Base-by-base conservation (phyloP, 1,139 yeast genomes). In the Candida frijolesensis region DNA sequence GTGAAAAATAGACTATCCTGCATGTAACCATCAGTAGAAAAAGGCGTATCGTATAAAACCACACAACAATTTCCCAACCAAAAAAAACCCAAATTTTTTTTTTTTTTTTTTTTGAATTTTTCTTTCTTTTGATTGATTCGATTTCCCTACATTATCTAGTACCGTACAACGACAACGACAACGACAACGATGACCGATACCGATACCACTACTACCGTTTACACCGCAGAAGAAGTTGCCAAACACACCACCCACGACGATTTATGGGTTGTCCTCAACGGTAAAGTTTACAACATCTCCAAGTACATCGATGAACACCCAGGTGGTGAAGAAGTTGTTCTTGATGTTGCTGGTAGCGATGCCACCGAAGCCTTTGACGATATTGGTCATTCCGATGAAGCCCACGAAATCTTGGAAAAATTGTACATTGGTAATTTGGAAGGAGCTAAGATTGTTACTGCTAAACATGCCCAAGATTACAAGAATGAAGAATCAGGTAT, bases 371-470 rank as follows among this genome's bases (percentile, higher is more conserved):
- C 96, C 35, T 94, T 94, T 66, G 91, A 89, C 55, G 99, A 94
- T 67, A 92, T 94, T 64, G 99, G 99, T 40, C 99, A 94, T 72
- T 91, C 98, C 39, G 97, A 92, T 59, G 97, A 92, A 61, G 98
- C 99, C 35, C 84, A 85, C 60, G 95, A 87, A 60, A 79, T 87
- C 57, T 78, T 95, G 63, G 77, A 74, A 45, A 82, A 80, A 43
- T 74, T 91, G 63, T 77, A 80, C 60, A 78, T 92, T 55, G 99
- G 99, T 47, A 71, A 63, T 50, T 70, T 76, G 48, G 76, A 76
- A 60, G 81, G 81, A 42, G 80, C 76, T 48, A 74, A 53, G 44
- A 48, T 48, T 15, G 49, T 46, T 29, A 51, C 47, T 30, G 49
- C 47, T 22, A 54, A 54, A 44, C 53, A 51, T 38, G 54, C 56